phyloP scores from a whole-genome alignment of 192 early-diverging fungal genomes.

The Entomortierella beljakovae region DNA sequence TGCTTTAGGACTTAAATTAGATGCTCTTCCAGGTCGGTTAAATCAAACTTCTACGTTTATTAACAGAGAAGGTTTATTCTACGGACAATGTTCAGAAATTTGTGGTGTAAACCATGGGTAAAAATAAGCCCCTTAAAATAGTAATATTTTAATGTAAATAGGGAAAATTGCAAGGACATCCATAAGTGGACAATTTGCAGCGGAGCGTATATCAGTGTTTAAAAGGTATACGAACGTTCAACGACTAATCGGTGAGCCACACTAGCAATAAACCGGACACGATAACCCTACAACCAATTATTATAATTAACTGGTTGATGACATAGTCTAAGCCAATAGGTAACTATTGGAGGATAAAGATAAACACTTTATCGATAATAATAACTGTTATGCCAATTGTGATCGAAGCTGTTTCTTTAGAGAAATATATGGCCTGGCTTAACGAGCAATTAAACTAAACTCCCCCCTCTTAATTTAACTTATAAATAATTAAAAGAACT shows the following conservation, averaged over 20 bases:
- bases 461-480: too few species aligned
- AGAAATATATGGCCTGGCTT: too few species aligned
- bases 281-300: constrained; percentile 1
- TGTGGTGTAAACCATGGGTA: constrained; percentile 17
- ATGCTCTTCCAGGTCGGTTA: constrained; percentile 63
- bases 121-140: neutral
- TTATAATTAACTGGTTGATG: neutral
- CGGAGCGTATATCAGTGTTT: constrained; percentile 2
- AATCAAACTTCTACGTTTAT: constrained; percentile 61
- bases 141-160: constrained; percentile 1
- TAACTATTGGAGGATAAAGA: neutral
- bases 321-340: neutral
- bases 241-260: too few species aligned
- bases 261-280: too few species aligned
- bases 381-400: too few species aligned
- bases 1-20: constrained; percentile 66
- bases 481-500: too few species aligned
- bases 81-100: constrained; percentile 52
- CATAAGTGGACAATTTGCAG: neutral
- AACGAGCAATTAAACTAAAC: too few species aligned
- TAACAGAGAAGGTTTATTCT: constrained; percentile 62
- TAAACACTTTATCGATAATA: constrained; percentile 3
- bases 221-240: neutral
- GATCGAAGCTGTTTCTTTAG: too few species aligned
- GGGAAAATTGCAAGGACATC: constrained; percentile 1